Evolutionary conservation across 108 stramenopile species (phyloP).

Genomic region (Conticribra guillardii): DNA sequence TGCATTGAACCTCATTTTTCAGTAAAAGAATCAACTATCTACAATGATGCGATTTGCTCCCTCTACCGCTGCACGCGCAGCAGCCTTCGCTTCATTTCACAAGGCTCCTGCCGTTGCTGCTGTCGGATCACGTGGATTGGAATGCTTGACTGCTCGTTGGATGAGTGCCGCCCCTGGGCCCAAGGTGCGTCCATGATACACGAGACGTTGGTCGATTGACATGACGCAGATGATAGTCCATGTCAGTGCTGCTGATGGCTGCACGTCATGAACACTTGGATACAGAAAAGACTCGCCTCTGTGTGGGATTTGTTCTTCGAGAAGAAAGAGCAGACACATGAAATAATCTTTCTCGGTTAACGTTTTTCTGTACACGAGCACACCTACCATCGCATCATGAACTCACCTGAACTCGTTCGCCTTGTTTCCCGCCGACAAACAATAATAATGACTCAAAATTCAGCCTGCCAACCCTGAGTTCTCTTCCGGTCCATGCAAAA

Average conservation of each 20-base stretch:
- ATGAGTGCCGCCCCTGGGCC: constrained; percentile 40
- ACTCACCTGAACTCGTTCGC: constrained; percentile 1
- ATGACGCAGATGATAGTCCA: too few relatives aligned
- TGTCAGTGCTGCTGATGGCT: too few relatives aligned
- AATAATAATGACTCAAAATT: too few relatives aligned
- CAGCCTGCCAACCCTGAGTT: constrained; percentile 90
- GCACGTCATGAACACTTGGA: too few relatives aligned
- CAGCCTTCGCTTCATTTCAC: constrained; percentile 26
- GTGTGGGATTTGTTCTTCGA: too few relatives aligned
- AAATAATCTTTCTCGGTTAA: too few relatives aligned
- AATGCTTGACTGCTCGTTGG: constrained; percentile 26
- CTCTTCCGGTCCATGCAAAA: constrained; percentile 97
- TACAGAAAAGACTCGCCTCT: too few relatives aligned
- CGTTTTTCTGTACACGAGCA: too few relatives aligned
- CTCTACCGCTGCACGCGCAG: constrained; percentile 14
- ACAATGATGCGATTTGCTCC: constrained; percentile 38
- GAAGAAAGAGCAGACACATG: too few relatives aligned
- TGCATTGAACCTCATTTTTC: not conserved
- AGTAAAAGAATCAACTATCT: not conserved
- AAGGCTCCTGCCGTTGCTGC: not conserved
- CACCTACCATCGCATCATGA: constrained; percentile 1
- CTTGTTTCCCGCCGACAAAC: not conserved
- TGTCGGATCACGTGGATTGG: not conserved
- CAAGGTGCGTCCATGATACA: constrained; percentile 36
- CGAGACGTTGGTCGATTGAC: too few relatives aligned